Percentiles rank a stretch among this genome's conserved stretches.
These are phyloP conservation scores for Blastobotrys parvus DNA, from an alignment of 805 yeast genomes.

Conservation along the genomic window DNA sequence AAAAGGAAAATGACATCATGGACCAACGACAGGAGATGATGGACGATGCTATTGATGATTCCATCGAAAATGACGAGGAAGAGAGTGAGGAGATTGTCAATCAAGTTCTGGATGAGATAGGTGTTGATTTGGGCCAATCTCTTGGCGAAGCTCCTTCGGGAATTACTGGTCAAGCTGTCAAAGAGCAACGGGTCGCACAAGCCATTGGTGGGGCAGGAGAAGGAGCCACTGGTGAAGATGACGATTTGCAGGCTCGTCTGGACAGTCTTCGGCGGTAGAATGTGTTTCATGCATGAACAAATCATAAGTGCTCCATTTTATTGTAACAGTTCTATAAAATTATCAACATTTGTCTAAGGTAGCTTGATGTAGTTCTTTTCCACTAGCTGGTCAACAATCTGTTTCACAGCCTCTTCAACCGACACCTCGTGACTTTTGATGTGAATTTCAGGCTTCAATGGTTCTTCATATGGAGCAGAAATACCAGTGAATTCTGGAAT, in stretches of 20 bases:
- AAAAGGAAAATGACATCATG: conserved; percentile 90
- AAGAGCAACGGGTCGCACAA: conserved; percentile 42
- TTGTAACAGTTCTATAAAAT: background rate
- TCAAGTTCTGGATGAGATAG: conserved; percentile 92
- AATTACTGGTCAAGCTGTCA: conserved; percentile 13
- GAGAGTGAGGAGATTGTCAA: conserved; percentile 87
- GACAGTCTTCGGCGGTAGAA: conserved; percentile 63
- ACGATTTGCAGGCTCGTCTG: conserved; percentile 81
- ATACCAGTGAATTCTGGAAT: conserved; percentile 94
- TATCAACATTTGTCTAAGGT: background rate
- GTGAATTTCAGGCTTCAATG: conserved; percentile 75
- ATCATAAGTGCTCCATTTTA: background rate
- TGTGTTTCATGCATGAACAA: background rate
- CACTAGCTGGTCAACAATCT: conserved; percentile 50
- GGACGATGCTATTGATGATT: conserved; percentile 96
- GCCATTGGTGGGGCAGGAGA: conserved; percentile 39
- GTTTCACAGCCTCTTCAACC: conserved; percentile 73
- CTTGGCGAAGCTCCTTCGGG: conserved; percentile 40
- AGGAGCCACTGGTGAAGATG: conserved; percentile 41
- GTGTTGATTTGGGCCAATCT: conserved; percentile 63
- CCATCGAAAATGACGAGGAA: conserved; percentile 79
- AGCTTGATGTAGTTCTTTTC: conserved; percentile 7
- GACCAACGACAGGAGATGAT: conserved; percentile 98
- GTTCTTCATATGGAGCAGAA: conserved; percentile 93
- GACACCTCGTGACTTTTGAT: conserved; percentile 61